Base-by-base conservation (phyloP, 371 early-diverging fungal species). In the Mortierella polycephala region DNA sequence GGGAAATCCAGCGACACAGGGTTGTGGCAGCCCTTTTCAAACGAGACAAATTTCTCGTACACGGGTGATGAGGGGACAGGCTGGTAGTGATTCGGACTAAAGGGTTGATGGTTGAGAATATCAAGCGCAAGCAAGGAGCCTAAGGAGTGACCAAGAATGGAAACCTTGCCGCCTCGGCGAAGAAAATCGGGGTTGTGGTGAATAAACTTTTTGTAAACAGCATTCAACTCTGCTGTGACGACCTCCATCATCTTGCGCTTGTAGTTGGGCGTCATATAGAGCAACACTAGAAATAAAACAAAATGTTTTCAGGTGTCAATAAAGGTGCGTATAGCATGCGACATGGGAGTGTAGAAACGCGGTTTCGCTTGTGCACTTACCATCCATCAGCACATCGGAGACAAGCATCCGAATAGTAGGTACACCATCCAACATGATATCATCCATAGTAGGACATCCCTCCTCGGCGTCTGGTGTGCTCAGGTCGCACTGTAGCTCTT, bases 221-320 rank as follows among this genome's bases (percentile, higher is more conserved):
- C 68, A 71, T 93, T 95, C 56, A 93, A 76, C 76, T 94, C 95
- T 13, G 83, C 83, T 13, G 93, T 84, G 51, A 94, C 91, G 13
- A 90, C 87, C 42, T 83, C 83, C 57, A 93, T 87, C 93, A 96
- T 94, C 63, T 92, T 86, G 65, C 92, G 91, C 20, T 93, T 89
- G 62, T 93, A 93, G 72, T 82, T 87, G 6, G 92, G 93, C 6
- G 94, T 93, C 90, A 95, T 91, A 67, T 96, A 96, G 5, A 94
- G 77, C 12, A 94, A 84, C 0, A 95, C 93, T 94, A 74, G 20
- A 16, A 21, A 50, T 46, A 53, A 44, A 72, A 12, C 7, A 2
- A 54, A 9, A 7, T 8, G 66, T 51, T 16, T 30, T 30, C 30
- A 54, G n/a, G 12, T 23, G 37, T 2, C 46, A 5, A n/a, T 18